phyloP scores from a whole-genome alignment of 352 stramenopile genomes.

The Globisporangium sylvaticum region DNA sequence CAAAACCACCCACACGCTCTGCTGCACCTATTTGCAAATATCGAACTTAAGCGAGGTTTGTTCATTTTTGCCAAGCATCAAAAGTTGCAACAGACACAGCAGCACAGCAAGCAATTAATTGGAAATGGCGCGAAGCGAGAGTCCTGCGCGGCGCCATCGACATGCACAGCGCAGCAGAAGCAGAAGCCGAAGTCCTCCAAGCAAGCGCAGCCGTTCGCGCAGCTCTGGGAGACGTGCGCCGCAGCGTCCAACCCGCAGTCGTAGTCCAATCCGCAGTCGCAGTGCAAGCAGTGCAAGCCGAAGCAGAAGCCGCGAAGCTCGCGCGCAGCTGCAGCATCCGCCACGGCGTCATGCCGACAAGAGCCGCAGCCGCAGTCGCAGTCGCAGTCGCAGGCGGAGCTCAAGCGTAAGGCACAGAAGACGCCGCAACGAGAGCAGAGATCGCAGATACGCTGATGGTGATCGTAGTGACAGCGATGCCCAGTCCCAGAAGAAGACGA shows the following conservation, averaged over 20 bases:
- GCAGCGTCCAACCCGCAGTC: not conserved
- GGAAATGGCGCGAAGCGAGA: conserved; percentile 11
- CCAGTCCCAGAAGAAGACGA: conserved; percentile 19
- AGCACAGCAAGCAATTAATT: not conserved
- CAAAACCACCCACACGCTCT: not conserved
- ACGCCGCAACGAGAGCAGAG: conserved; percentile 6
- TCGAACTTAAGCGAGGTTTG: not conserved
- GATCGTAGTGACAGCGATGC: conserved; percentile 14
- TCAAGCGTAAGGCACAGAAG: not conserved
- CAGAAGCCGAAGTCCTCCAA: not conserved
- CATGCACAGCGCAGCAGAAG: not conserved
- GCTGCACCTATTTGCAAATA: not conserved
- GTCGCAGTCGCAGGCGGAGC: not conserved
- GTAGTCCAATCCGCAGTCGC: conserved; percentile 18
- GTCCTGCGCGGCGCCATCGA: not conserved
- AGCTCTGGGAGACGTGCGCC: not conserved
- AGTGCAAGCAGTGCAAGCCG: conserved; percentile 15
- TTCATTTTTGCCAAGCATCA: not conserved
- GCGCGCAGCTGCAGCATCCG: not conserved
- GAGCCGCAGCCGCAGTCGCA: not conserved
- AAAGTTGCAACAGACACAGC: not conserved
- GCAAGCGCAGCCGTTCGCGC: not conserved
- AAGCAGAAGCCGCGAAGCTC: not conserved
- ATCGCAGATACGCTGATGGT: conserved; percentile 2
- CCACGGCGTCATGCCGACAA: not conserved